Evolutionary conservation across 176 grass and related monocot genomes (phyloP).

Genomic region (Dendrocalamus sinicus): DNA sequence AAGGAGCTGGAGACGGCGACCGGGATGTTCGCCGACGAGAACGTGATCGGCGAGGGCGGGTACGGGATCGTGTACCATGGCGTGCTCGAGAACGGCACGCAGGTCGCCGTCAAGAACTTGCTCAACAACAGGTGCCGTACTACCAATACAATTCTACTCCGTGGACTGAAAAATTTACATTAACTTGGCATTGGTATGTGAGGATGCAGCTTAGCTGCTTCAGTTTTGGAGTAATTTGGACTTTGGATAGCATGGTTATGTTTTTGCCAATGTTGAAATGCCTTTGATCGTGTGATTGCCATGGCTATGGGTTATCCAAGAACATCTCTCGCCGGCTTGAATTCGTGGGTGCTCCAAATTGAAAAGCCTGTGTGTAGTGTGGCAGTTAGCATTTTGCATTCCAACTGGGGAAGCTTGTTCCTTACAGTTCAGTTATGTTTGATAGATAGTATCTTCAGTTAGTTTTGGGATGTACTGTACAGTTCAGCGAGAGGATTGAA

Average conservation of each 20-base stretch:
- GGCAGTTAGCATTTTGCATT: slow-evolving; percentile 7
- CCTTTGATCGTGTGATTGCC: background rate
- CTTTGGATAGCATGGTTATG: slow-evolving; percentile 1
- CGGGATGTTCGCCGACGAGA: slow-evolving; percentile 76
- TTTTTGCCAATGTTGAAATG: slow-evolving; percentile 25
- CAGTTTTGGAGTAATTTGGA: background rate
- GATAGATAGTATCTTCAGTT: background rate
- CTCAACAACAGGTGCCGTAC: slow-evolving; percentile 81
- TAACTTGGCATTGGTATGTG: slow-evolving; percentile 12
- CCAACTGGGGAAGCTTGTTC: background rate
- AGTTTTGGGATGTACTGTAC: slow-evolving; percentile 10
- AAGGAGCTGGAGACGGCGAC: slow-evolving; percentile 87
- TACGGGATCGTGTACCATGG: slow-evolving; percentile 97
- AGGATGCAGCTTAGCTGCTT: background rate
- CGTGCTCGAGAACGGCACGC: slow-evolving; percentile 69
- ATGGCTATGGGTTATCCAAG: background rate
- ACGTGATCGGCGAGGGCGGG: slow-evolving; percentile 91
- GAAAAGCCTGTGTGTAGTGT: background rate
- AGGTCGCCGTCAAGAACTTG: slow-evolving; percentile 90
- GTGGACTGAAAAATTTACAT: background rate
- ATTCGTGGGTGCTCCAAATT: background rate
- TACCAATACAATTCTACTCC: background rate
- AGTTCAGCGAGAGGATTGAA: background rate
- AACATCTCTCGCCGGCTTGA: background rate
- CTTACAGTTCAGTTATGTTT: background rate